Evolutionary conservation across 1,139 yeast species (phyloP).

Genomic region (Wickerhamomyces sp.): DNA sequence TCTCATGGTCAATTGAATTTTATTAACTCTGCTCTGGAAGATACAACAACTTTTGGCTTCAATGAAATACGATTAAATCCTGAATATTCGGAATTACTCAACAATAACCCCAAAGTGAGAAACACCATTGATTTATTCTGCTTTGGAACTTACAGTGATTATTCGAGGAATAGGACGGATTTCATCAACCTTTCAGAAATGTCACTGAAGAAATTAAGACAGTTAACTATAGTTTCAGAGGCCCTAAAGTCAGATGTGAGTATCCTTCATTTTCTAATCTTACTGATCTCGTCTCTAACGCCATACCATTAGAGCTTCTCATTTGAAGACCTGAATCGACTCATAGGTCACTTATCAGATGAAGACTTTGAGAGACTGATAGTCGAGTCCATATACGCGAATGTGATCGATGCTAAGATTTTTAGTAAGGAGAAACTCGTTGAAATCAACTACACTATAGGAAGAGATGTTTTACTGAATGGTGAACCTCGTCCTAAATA

Average conservation of each 20-base stretch:
- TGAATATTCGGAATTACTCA: neutral
- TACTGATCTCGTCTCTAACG: neutral
- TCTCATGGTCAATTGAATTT: no score
- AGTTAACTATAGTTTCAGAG: slow-evolving; percentile 25
- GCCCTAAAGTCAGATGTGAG: slow-evolving; percentile 14
- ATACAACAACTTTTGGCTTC: slow-evolving; percentile 18
- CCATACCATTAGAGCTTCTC: slow-evolving; percentile 2
- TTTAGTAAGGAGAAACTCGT: slow-evolving; percentile 14
- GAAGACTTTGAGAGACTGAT: slow-evolving; percentile 20
- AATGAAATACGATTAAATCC: slow-evolving; percentile 15
- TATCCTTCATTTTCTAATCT: neutral
- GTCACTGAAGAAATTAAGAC: slow-evolving; percentile 26
- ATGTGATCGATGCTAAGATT: slow-evolving; percentile 18
- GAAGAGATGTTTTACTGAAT: slow-evolving; percentile 18
- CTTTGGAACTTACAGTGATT: slow-evolving; percentile 27
- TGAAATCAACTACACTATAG: slow-evolving; percentile 19
- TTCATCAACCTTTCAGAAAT: slow-evolving; percentile 16
- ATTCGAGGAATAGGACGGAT: slow-evolving; percentile 9
- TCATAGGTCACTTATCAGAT: slow-evolving; percentile 7
- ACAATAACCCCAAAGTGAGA: slow-evolving; percentile 10
- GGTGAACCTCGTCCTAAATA: slow-evolving; percentile 10
- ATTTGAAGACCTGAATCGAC: slow-evolving; percentile 11
- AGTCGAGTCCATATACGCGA: slow-evolving; percentile 15
- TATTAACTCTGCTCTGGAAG: slow-evolving; percentile 1
- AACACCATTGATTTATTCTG: slow-evolving; percentile 27